Conservation (phyloP, 1,284 basidiomycete species). For the Phaffia rhodozyma region DNA sequence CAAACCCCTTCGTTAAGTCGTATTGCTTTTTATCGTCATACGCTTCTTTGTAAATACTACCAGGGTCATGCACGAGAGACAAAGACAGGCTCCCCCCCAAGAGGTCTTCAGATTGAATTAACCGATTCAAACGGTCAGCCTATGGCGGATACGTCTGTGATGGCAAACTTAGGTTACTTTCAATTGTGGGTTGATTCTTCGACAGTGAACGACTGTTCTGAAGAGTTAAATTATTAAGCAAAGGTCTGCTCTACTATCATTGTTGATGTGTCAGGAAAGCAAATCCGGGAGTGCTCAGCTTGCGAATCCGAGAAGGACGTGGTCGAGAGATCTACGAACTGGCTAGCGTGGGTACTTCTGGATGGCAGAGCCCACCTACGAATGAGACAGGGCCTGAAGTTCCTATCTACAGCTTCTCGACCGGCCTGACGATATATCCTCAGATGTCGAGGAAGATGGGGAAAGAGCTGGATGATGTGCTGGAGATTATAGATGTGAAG, state of each 20-base stretch:
- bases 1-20: too few relatives aligned
- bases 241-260: background rate
- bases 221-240: background rate
- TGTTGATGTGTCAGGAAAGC: constrained; percentile 44
- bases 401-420: constrained; percentile 67
- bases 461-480: constrained; percentile 68
- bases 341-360: constrained; percentile 52
- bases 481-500: constrained; percentile 40
- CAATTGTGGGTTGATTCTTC: constrained; percentile 48
- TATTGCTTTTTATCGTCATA: too few relatives aligned
- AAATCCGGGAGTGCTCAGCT: constrained; percentile 70
- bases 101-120: constrained; percentile 75
- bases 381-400: constrained; percentile 52
- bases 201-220: background rate
- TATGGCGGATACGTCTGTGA: constrained; percentile 72
- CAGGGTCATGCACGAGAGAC: constrained; percentile 72
- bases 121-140: constrained; percentile 39
- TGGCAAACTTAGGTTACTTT: constrained; percentile 90
- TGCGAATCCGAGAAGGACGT: constrained; percentile 69
- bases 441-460: constrained; percentile 57
- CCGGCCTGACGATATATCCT: constrained; percentile 74
- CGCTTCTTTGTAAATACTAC: too few relatives aligned
- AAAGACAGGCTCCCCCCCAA: constrained; percentile 51
- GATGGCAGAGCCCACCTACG: constrained; percentile 64
- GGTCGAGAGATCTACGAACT: constrained; percentile 70